Evolutionary conservation across 192 early-diverging fungal species (phyloP).

Genomic region (Dissophora ornata): DNA sequence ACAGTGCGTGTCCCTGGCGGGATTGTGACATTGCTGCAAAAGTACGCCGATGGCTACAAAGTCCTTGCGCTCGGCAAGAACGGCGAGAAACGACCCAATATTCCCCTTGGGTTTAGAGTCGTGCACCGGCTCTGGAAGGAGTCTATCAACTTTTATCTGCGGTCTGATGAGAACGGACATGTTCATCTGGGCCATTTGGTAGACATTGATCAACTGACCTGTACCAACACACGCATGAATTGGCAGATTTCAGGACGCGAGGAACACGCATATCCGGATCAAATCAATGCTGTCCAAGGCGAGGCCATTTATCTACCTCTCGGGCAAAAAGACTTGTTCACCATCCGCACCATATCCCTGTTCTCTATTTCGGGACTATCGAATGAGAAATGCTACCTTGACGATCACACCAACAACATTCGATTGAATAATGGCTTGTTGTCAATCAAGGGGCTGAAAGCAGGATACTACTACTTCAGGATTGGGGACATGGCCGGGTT

Average conservation of each 20-base stretch:
- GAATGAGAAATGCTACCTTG: neutral
- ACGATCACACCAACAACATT: conserved; percentile 28
- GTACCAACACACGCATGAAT: conserved; percentile 1
- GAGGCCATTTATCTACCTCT: conserved; percentile 33
- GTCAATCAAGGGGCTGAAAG: conserved; percentile 23
- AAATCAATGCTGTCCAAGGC: conserved; percentile 24
- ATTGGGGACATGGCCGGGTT: conserved; percentile 1
- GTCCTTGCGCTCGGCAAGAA: conserved; percentile 55
- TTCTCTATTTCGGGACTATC: conserved; percentile 3
- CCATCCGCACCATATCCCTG: conserved; percentile 34
- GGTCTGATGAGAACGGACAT: conserved; percentile 52
- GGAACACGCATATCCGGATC: conserved; percentile 8
- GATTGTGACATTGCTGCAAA: conserved; percentile 29
- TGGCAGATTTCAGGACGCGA: conserved; percentile 25
- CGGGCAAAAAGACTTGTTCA: neutral
- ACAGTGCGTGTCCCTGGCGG: conserved; percentile 14
- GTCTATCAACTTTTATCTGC: conserved; percentile 22
- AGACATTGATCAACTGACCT: conserved; percentile 19
- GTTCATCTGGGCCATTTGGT: conserved; percentile 50
- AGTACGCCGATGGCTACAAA: conserved; percentile 36
- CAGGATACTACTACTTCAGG: conserved; percentile 37
- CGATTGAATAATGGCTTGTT: conserved; percentile 22
- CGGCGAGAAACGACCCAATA: conserved; percentile 47
- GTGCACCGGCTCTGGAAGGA: conserved; percentile 15
- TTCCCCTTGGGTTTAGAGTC: conserved; percentile 24